Conservation (phyloP, 2,329 filamentous ascomycete species). For the Diaporthe citrichinensis region DNA sequence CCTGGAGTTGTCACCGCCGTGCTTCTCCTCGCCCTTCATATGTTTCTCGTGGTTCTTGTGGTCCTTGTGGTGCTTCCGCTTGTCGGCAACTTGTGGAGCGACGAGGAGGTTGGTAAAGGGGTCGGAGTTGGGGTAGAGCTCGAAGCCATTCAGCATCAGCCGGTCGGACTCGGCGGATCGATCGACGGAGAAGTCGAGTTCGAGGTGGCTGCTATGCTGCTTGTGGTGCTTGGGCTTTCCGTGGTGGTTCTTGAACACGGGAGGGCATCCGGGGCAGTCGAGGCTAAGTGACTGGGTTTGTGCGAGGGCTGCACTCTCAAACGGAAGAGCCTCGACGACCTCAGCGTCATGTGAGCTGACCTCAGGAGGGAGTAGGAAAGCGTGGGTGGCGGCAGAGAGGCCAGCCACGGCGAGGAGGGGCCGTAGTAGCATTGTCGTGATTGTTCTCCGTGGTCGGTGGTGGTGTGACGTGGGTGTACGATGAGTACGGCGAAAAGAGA, state of each 20-base stretch:
- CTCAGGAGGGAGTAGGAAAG: slow-evolving; percentile 69
- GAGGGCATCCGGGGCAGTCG: slow-evolving; percentile 68
- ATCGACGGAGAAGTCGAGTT: slow-evolving; percentile 69
- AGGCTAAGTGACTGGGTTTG: slow-evolving; percentile 61
- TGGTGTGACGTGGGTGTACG: not conserved
- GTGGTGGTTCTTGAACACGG: slow-evolving; percentile 49
- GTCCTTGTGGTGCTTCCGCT: slow-evolving; percentile 46
- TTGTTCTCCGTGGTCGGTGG: not conserved
- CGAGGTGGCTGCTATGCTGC: slow-evolving; percentile 57
- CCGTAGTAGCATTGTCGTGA: slow-evolving; percentile 54
- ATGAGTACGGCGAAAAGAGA: too few relatives aligned
- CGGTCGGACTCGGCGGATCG: slow-evolving; percentile 58
- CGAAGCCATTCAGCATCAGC: slow-evolving; percentile 71
- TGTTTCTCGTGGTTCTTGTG: slow-evolving; percentile 49
- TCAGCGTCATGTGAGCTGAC: slow-evolving; percentile 59
- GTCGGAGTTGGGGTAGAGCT: slow-evolving; percentile 70
- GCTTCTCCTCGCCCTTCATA: slow-evolving; percentile 43
- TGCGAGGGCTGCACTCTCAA: slow-evolving; percentile 51
- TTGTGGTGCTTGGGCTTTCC: slow-evolving; percentile 46
- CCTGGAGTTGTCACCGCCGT: slow-evolving; percentile 35
- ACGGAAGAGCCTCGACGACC: slow-evolving; percentile 57
- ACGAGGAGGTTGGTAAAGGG: slow-evolving; percentile 59
- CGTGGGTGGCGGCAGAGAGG: slow-evolving; percentile 53
- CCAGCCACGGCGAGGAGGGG: slow-evolving; percentile 60
- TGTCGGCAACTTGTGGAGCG: slow-evolving; percentile 61